Evolutionary conservation across 768 basidiomycete genomes (phyloP), one percentile per base, ranked within the genome.

Genomic region (Leccinum aurantiacum): DNA sequence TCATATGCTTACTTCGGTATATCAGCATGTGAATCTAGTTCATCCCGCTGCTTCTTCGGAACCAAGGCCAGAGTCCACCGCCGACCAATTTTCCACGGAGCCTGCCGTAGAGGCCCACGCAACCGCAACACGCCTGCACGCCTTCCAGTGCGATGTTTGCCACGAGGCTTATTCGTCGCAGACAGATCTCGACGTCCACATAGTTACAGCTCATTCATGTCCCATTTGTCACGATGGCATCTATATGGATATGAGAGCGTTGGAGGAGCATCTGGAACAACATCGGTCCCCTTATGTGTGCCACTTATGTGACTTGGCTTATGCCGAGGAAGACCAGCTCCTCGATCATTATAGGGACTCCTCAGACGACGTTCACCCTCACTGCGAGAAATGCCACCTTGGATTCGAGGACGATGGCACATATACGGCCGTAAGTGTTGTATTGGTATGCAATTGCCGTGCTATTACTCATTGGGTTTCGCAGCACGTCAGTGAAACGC

Each of bases 261-360:
- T 74, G 37, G 69, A 74, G 22, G 63, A 71, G n/a, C 73, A 74
- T 33, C 64, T 75, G 11, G 74, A 67, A 5, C 63, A 72, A 9
- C 73, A 75, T 56, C 69, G 66, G 15, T 58, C 56, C 15, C 69
- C 70, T 38, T 72, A 72, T 37, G 59, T 57, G 10, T 74, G 73
- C 54, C 53, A 29, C 22, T 15, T 60, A 13, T 75, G 73, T 10
- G 64, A 64, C 29, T 53, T 66, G 47, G 69, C 65, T 1, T 74
- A 65, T 49, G 31, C 59, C 3, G 67, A 74, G 38, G 73, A 78
- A 54, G 78, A 77, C 13, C 71, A 73, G 3, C 71, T 82, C 3
- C 63, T 70, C 19, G 63, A 65, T 5, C 82, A 83, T 59, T 81
- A 80, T 63, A 69, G 61, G 53, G 68, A 74, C 6, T 77, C 79